Percentiles rank a stretch among this genome's conserved stretches.
These are phyloP conservation scores for Macrophomina tecta DNA, from an alignment of 2,329 filamentous ascomycete species.

Conservation along the genomic window DNA sequence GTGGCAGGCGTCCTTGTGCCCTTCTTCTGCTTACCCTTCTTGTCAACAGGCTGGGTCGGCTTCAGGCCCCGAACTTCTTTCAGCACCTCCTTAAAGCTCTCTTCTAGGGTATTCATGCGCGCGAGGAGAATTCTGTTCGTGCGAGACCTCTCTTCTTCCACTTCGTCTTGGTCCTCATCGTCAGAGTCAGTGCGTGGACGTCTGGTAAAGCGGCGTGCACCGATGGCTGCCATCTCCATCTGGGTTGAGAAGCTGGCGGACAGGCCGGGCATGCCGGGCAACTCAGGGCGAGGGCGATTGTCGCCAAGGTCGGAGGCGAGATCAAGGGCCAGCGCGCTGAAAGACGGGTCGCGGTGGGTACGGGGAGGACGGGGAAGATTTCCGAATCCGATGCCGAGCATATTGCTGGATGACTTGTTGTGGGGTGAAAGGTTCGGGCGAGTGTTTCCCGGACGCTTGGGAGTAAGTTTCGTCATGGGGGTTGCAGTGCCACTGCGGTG, in stretches of 20 bases:
- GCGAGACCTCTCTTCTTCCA: conserved; percentile 41
- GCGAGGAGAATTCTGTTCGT: conserved; percentile 79
- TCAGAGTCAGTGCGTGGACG: neutral
- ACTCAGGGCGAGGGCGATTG: conserved; percentile 54
- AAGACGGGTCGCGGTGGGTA: conserved; percentile 61
- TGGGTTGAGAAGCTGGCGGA: conserved; percentile 78
- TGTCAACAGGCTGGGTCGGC: conserved; percentile 17
- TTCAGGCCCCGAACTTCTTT: conserved; percentile 73
- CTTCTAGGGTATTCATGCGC: conserved; percentile 90
- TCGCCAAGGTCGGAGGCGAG: conserved; percentile 75
- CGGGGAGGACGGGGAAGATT: conserved; percentile 60
- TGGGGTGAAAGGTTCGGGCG: conserved; percentile 39
- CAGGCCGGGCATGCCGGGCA: conserved; percentile 66
- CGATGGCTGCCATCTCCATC: conserved; percentile 41
- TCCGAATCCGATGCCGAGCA: conserved; percentile 63
- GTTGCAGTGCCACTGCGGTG: conserved; percentile 43
- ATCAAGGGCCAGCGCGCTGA: conserved; percentile 67
- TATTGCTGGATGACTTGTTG: conserved; percentile 52
- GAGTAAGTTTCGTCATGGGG: conserved; percentile 34
- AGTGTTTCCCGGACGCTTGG: conserved; percentile 31
- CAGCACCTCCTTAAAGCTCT: conserved; percentile 86
- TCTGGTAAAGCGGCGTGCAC: conserved; percentile 29
- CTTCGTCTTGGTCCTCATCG: conserved; percentile 18
- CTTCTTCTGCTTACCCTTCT: conserved; percentile 18
- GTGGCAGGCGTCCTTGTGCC: conserved; percentile 13